A percentile compares a stretch with the other conserved stretches of the same genome.
Evolutionary conservation across 768 basidiomycete genomes (phyloP).

Genomic region (Hydnomerulius pinastri): DNA sequence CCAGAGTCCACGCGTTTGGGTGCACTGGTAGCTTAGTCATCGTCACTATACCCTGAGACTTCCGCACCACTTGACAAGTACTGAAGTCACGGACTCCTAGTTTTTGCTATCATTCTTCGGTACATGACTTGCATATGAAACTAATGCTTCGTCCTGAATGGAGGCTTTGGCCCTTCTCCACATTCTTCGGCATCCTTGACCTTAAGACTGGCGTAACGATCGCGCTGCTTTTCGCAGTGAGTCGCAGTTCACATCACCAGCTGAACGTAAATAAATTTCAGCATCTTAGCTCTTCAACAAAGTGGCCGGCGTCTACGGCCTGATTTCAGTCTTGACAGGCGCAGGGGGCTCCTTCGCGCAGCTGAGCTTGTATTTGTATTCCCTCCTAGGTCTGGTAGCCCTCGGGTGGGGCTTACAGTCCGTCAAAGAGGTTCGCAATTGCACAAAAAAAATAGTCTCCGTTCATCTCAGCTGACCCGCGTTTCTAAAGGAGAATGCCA

Average conservation of each 20-base stretch:
- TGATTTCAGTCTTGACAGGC: conserved; percentile 88
- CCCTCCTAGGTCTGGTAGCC: conserved; percentile 75
- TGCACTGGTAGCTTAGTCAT: conserved; percentile 21
- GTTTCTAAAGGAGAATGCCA: conserved; percentile 78
- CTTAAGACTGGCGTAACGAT: conserved; percentile 92
- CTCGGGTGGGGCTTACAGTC: conserved; percentile 86
- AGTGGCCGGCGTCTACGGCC: conserved; percentile 95
- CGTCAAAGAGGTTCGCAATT: conserved; percentile 72
- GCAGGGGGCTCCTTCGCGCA: conserved; percentile 94
- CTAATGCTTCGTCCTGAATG: conserved; percentile 82
- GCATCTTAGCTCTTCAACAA: conserved; percentile 82
- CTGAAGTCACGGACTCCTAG: not conserved
- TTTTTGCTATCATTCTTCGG: conserved; percentile 7
- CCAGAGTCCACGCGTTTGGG: not conserved
- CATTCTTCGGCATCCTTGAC: conserved; percentile 86
- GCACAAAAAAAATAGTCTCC: conserved; percentile 4
- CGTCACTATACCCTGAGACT: not conserved
- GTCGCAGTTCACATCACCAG: conserved; percentile 29
- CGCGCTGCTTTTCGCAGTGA: conserved; percentile 84
- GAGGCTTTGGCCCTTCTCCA: conserved; percentile 78
- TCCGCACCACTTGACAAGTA: not conserved
- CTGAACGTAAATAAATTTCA: conserved; percentile 7
- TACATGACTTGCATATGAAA: conserved; percentile 58
- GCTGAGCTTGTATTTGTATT: conserved; percentile 92
- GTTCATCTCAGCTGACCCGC: conserved; percentile 7